Evolutionary conservation across 306 rosid genomes (phyloP).

Genomic region (Sesbania bispinosa): DNA sequence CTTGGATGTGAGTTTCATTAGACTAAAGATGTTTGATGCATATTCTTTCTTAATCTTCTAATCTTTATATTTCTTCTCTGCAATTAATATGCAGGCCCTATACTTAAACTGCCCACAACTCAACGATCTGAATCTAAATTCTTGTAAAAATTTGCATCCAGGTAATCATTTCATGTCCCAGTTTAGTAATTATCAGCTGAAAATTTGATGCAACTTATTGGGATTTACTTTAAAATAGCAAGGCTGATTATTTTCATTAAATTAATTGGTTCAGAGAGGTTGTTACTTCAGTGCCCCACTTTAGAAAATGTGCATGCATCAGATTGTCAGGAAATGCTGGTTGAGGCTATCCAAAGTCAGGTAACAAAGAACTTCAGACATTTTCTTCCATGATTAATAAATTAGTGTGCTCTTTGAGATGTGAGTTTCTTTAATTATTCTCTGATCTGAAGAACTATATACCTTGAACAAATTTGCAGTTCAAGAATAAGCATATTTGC

Average conservation of each 20-base stretch:
- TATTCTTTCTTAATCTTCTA: conserved; percentile 16
- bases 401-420: not conserved
- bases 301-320: conserved; percentile 82
- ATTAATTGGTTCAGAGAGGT: conserved; percentile 53
- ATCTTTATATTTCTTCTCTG: conserved; percentile 23
- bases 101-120: conserved; percentile 84
- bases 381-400: not conserved
- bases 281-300: conserved; percentile 76
- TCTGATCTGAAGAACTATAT: not conserved
- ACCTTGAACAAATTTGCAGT: not conserved
- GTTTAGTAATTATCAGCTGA: conserved; percentile 11
- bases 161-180: conserved; percentile 44
- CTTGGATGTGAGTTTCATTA: conserved; percentile 67
- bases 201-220: not conserved
- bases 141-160: conserved; percentile 84
- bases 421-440: not conserved
- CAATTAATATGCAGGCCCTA: conserved; percentile 61
- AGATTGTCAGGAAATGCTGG: conserved; percentile 58
- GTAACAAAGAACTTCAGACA: conserved; percentile 30
- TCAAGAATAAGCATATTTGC: conserved; percentile 5
- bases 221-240: not conserved
- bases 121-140: conserved; percentile 80
- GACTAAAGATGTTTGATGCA: not conserved
- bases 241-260: conserved; percentile 8
- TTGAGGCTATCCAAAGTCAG: conserved; percentile 70